Percentiles rank a stretch among this genome's conserved stretches.
Evolutionary conservation across 1,284 basidiomycete species (phyloP).

Genomic region (Moesziomyces sp.): DNA sequence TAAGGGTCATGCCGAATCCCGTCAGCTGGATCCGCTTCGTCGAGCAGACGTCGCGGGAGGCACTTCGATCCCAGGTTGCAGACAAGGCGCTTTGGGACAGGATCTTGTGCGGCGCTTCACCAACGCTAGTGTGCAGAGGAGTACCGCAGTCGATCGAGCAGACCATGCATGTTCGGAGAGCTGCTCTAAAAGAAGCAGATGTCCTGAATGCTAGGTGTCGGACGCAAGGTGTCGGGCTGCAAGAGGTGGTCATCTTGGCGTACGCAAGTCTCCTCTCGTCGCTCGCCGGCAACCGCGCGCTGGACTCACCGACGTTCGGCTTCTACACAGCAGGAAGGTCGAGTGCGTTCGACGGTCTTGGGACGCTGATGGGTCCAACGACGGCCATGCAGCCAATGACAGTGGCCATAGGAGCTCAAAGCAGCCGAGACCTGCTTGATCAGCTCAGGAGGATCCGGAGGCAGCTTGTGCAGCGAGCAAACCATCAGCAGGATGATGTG

Average conservation of each 20-base stretch:
- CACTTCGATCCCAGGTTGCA: neutral
- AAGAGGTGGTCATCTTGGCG: conserved; percentile 17
- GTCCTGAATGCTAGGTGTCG: conserved; percentile 4
- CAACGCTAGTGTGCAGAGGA: conserved; percentile 13
- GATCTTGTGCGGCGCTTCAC: conserved; percentile 4
- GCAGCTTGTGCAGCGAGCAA: conserved; percentile 7
- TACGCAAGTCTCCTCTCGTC: conserved; percentile 17
- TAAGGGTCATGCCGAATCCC: neutral
- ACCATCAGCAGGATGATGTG: conserved; percentile 7
- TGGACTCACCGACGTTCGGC: conserved; percentile 14
- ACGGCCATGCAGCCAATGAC: conserved; percentile 22
- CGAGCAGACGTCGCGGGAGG: conserved; percentile 4
- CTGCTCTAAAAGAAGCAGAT: neutral
- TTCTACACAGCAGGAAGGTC: conserved; percentile 22
- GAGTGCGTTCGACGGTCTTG: conserved; percentile 6
- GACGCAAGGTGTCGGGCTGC: conserved; percentile 11
- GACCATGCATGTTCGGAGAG: conserved; percentile 5
- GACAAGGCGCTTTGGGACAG: neutral
- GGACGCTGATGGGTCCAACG: conserved; percentile 10
- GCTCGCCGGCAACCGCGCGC: neutral
- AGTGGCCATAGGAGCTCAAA: conserved; percentile 1
- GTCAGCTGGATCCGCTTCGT: conserved; percentile 7
- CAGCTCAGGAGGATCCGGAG: conserved; percentile 8
- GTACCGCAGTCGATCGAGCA: conserved; percentile 11
- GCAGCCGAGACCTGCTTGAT: neutral